Base-by-base conservation (phyloP, 768 basidiomycete species). In the Boletus tylopilopsis region DNA sequence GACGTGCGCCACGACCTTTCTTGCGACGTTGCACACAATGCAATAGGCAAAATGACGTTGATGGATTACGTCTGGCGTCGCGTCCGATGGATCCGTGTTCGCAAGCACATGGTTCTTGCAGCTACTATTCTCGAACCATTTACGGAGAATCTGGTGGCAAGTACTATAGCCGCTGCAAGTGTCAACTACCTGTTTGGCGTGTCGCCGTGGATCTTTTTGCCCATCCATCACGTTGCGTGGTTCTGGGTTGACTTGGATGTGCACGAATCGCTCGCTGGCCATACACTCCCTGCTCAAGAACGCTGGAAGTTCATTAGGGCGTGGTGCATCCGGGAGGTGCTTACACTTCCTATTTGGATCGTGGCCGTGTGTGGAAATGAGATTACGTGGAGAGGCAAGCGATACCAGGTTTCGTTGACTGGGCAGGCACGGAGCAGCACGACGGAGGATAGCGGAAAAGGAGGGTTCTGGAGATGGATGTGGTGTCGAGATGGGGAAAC, bases 51-150 rank as follows among this genome's bases (percentile, higher is more conserved):
- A 56, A 94, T 99, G 87, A 73, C 84, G 2, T 73, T 98, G 45
- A 69, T 68, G 27, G 92, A 88, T 61, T 99, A 96, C 69, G 75
- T 97, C 50, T 82, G 82, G 76, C 79, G 96, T 30, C 84, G 96
- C 24, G 84, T 93, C 18, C 85, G 96, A 3, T 99, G 96, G 96
- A 92, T 99, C 61, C 83, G 96, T 37, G 95, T 98, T 27, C 82
- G 96, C 45, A 97, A 94, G 67, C 84, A 84, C 60, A 98, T 98
- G 93, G 87, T 90, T 8, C 66, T 90, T 35, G 74, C 79, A 9
- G 94, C 94, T 16, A 97, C 94, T 1, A 47, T 97, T 45, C 58
- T 90, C 18, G 96, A 99, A 66, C 96, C 96, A 2, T 83, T 97
- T 64, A 96, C 94, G 16, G 96, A 99, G 69, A 84, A 82, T 37